Base-by-base conservation (phyloP, 768 basidiomycete genomes). In the Clitopilus passeckerianus region DNA sequence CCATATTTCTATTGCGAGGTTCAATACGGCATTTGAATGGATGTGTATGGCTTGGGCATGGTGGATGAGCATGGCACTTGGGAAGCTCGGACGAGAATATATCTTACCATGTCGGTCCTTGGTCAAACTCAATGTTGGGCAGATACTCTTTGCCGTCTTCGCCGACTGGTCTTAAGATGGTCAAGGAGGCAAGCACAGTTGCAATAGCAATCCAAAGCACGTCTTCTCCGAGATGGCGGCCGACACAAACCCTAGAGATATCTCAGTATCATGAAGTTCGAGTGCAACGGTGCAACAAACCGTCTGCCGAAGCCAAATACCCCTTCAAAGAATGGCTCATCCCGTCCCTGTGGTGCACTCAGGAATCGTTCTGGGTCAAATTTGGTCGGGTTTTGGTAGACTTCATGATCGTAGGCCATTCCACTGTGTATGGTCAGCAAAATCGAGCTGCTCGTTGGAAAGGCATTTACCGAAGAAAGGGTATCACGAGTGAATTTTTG, bases 351-450 rank as follows among this genome's bases (percentile, higher is more conserved):
- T 15, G 61, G 66, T 46, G 43, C 60, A 22, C 58, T 62, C 1
- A 79, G 63, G 53, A 74, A 82, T 12, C 80, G 70, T 20, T 75
- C 73, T 9, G 80, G 82, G 0, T 64, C 61, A 63, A 80, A 83
- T 9, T 64, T 62, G 7, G 71, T 63, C 5, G 82, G 78, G 41
- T 79, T 63, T 1, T 70, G 60, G 57, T 77, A 83, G 6, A 71
- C 65, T 20, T 65, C 61, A 41, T 68, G 67, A 50, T 81, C 73
- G 34, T 74, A 73, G 8, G 70, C 64, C 60, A 83, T 69, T 7
- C 68, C 75, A 76, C 74, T 79, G 66, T 22, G 44, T 20, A 14
- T n/a, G n/a, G 23, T 24, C n/a, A 41, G 37, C 20, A 18, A 33
- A 30, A 20, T 27, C 6, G 15, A 18, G 34, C 43, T 22, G 24